Evolutionary conservation across 106 monocot species (phyloP).

Genomic region (Acorus gramineus): DNA sequence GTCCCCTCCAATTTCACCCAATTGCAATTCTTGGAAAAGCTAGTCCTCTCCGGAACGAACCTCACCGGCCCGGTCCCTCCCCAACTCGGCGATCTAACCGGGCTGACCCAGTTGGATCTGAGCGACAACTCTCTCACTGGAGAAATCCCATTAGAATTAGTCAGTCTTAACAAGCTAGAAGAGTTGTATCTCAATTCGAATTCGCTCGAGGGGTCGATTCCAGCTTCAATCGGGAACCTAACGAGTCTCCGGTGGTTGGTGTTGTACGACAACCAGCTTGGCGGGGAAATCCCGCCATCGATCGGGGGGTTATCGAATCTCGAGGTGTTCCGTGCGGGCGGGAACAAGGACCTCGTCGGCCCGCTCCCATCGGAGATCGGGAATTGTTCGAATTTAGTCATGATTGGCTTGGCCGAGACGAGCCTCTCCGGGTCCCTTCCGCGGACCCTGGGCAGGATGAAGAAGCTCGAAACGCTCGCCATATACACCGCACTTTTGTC

Average conservation of each 20-base stretch:
- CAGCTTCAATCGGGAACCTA: conserved; percentile 48
- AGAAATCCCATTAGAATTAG: conserved; percentile 40
- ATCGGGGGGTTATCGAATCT: conserved; percentile 42
- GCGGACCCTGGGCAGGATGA: conserved; percentile 34
- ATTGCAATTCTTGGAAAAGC: conserved; percentile 22
- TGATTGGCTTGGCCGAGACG: conserved; percentile 84
- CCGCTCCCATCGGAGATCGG: conserved; percentile 67
- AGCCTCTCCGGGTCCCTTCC: conserved; percentile 61
- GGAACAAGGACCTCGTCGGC: conserved; percentile 73
- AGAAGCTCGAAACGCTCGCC: conserved; percentile 61
- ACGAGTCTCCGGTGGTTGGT: conserved; percentile 28
- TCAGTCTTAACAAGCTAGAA: conserved; percentile 36
- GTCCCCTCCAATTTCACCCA: conserved; percentile 33
- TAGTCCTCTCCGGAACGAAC: conserved; percentile 59
- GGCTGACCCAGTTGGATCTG: conserved; percentile 47
- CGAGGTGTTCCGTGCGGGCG: conserved; percentile 65
- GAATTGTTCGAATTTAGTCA: conserved; percentile 42
- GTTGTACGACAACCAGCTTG: conserved; percentile 79
- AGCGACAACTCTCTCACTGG: conserved; percentile 71
- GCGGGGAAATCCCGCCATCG: conserved; percentile 39
- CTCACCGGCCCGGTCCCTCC: conserved; percentile 63
- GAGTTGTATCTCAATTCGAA: conserved; percentile 54
- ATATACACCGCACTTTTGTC: conserved; percentile 80
- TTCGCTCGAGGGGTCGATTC: conserved; percentile 50
- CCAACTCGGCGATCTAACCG: conserved; percentile 29